Evolutionary conservation across 2,329 filamentous ascomycete species (phyloP), one percentile per base, ranked within the genome.

Genomic region (Fusarium camptoceras): DNA sequence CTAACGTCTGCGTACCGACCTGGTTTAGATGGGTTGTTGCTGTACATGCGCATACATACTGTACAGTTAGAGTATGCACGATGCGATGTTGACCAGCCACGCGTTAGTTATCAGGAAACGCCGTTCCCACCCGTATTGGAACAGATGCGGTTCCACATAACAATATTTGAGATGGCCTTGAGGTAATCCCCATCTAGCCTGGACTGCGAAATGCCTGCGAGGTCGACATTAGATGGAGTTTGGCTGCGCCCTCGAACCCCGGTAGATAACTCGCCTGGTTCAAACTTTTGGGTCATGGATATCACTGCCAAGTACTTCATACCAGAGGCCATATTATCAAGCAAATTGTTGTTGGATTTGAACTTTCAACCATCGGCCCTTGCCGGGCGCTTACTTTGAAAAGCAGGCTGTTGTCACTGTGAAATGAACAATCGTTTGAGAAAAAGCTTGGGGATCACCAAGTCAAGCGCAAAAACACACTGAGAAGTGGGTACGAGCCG

Each of bases 211-310:
- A 48, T 51, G 49, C 49, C 51, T 70, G 42, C 43, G 46, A 69
- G 43, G 53, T 42, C n/a, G 51, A 55, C 34, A 47, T 55, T 39
- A 28, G 39, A 62, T 59, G 66, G 44, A 53, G 62, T 64, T 58
- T 24, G 31, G 42, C 70, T 75, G 72, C 66, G 72, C 72, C 63
- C 72, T 71, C 25, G 37, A 67, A 68, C 57, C 62, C 59, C 66
- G 66, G 62, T 60, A 51, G 60, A 69, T 61, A 62, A 63, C 68
- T 72, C 65, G 66, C 50, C 61, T 72, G 62, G 64, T 73, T 72
- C 55, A 66, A 71, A 66, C 54, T 46, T 69, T 66, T 37, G 25
- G 48, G 47, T 55, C 39, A 61, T 53, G 42, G 46, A 22, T 59
- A 41, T 64, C 37, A 50, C 18, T 30, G 46, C 31, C 55, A 62